A percentile compares a stretch with the other conserved stretches of the same genome.
These are phyloP conservation scores for Mortierella sp. DNA, from an alignment of 371 early-diverging fungal species.

Conservation along the genomic window DNA sequence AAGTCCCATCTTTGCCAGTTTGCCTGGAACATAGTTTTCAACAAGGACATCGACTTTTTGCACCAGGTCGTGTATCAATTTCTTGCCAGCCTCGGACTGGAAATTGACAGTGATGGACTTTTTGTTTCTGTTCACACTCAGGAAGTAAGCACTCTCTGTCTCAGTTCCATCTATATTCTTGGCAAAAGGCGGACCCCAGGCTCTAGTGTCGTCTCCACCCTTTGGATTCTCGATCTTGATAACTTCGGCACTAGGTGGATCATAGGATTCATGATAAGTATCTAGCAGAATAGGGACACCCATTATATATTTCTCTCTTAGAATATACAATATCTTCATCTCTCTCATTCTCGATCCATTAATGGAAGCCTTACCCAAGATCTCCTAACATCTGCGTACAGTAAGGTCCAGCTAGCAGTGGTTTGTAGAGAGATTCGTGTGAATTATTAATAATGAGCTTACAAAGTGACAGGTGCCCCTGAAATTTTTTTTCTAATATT, in stretches of 20 bases:
- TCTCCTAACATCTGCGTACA: constrained; percentile 93
- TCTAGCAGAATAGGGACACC: background rate
- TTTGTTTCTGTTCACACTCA: constrained; percentile 94
- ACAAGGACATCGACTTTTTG: constrained; percentile 82
- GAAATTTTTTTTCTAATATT: constrained; percentile 9
- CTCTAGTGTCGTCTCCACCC: constrained; percentile 88
- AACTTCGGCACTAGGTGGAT: constrained; percentile 79
- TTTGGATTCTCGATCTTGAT: constrained; percentile 90
- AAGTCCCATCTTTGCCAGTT: constrained; percentile 80
- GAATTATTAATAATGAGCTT: constrained; percentile 1
- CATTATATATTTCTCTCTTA: too few relatives aligned
- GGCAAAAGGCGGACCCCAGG: constrained; percentile 87
- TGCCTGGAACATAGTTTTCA: constrained; percentile 94
- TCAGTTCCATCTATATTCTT: constrained; percentile 56
- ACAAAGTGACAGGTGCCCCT: constrained; percentile 2
- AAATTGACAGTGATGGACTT: constrained; percentile 88
- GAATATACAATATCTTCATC: background rate
- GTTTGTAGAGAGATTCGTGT: background rate
- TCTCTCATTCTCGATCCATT: background rate
- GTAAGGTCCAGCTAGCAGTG: constrained; percentile 75
- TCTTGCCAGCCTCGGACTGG: constrained; percentile 73
- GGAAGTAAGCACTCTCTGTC: constrained; percentile 88
- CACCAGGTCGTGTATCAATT: constrained; percentile 78
- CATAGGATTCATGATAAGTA: background rate
- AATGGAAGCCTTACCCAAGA: constrained; percentile 70